phyloP scores from a whole-genome alignment of 2,329 filamentous ascomycete species.

The Torrubiellomyces zombiae region DNA sequence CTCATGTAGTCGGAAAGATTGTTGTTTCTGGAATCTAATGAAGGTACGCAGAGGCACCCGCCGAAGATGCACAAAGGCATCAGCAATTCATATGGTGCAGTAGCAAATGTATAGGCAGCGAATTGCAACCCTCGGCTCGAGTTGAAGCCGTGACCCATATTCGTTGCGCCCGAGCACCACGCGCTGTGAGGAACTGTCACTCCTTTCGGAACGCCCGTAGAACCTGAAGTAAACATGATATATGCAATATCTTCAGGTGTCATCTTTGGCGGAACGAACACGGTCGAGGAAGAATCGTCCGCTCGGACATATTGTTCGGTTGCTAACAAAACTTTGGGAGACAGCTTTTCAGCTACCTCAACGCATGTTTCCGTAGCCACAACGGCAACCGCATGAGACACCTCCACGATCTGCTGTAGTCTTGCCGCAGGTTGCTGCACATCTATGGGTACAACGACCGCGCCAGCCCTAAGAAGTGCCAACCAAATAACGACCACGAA shows the following conservation, averaged over 20 bases:
- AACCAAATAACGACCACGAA: neutral
- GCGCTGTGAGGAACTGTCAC: neutral
- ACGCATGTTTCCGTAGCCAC: neutral
- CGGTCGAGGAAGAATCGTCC: neutral
- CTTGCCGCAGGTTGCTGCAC: neutral
- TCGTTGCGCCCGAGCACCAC: neutral
- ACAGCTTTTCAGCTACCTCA: neutral
- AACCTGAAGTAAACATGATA: neutral
- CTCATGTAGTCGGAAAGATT: too few relatives aligned
- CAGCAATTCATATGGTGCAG: neutral
- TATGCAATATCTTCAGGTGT: neutral
- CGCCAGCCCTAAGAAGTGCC: neutral
- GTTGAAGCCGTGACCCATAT: neutral
- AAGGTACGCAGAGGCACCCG: neutral
- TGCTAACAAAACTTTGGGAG: neutral
- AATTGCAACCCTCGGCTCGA: neutral
- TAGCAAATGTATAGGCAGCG: neutral
- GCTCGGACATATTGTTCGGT: neutral
- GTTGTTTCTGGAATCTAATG: too few relatives aligned
- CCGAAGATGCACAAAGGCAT: constrained; percentile 1
- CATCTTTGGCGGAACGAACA: neutral
- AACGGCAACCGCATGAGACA: neutral
- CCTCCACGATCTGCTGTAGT: neutral
- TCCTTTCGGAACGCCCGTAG: neutral
- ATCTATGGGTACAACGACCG: neutral